Evolutionary conservation across 2,329 filamentous ascomycete species (phyloP).

Genomic region (Fusarium graminum): DNA sequence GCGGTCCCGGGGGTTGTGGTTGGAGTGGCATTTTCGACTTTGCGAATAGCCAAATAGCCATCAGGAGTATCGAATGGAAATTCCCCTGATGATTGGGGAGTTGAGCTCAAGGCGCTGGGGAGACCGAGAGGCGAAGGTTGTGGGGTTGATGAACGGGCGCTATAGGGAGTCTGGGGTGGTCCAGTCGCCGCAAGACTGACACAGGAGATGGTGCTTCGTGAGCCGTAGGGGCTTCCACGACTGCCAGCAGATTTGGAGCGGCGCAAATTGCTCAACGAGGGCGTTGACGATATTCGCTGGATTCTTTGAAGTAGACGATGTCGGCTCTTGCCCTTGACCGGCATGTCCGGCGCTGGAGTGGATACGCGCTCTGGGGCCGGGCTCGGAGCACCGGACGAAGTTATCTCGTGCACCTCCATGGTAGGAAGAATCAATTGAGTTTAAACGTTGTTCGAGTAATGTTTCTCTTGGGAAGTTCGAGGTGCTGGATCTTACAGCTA

Average conservation of each 20-base stretch:
- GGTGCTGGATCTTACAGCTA: neutral
- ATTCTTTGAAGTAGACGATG: slow-evolving; percentile 79
- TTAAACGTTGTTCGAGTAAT: neutral
- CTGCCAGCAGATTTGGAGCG: slow-evolving; percentile 76
- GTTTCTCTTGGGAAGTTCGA: neutral
- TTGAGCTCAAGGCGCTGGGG: slow-evolving; percentile 54
- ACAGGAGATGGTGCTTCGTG: slow-evolving; percentile 65
- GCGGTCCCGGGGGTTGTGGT: slow-evolving; percentile 62
- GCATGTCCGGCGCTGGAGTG: slow-evolving; percentile 48
- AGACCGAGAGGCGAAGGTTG: slow-evolving; percentile 58
- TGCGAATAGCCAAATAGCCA: slow-evolving; percentile 66
- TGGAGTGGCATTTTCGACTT: slow-evolving; percentile 63
- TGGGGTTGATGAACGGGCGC: slow-evolving; percentile 51
- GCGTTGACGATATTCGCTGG: slow-evolving; percentile 85
- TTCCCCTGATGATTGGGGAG: slow-evolving; percentile 57
- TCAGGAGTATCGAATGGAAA: slow-evolving; percentile 59
- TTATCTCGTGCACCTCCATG: slow-evolving; percentile 48
- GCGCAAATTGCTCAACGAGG: slow-evolving; percentile 74
- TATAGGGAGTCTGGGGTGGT: slow-evolving; percentile 48
- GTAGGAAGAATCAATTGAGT: slow-evolving; percentile 8
- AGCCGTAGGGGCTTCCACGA: slow-evolving; percentile 76
- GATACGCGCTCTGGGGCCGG: slow-evolving; percentile 44
- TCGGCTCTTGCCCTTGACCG: slow-evolving; percentile 73
- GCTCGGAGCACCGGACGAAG: slow-evolving; percentile 46
- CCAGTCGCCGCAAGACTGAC: slow-evolving; percentile 63